phyloP scores from a whole-genome alignment of 441 rosid genomes.

The Pelargonium fulgidum region DNA sequence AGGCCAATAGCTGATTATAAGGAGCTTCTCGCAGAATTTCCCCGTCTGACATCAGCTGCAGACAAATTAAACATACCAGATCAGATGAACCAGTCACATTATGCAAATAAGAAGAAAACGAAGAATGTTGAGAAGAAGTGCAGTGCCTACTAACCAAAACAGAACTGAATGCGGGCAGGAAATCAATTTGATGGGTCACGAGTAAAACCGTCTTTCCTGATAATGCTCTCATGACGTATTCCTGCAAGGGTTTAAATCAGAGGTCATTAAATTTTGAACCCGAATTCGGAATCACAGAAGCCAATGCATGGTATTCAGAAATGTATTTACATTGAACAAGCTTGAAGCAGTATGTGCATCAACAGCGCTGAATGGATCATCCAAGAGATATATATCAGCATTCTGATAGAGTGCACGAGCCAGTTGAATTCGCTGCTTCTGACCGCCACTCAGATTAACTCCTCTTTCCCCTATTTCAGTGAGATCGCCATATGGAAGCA shows the following conservation, averaged over 20 bases:
- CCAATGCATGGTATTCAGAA: background rate
- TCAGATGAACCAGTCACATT: too few relatives aligned
- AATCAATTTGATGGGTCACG: constrained; percentile 96
- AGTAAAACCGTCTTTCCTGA: constrained; percentile 65
- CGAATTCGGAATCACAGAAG: background rate
- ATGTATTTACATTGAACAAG: constrained; percentile 61
- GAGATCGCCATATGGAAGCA: constrained; percentile 75
- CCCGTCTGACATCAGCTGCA: constrained; percentile 90
- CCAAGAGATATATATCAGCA: constrained; percentile 86
- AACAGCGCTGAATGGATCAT: constrained; percentile 97
- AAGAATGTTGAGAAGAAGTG: background rate
- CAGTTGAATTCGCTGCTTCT: constrained; percentile 92
- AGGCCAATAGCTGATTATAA: constrained; percentile 58
- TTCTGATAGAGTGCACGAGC: constrained; percentile 95
- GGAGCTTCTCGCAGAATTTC: constrained; percentile 64
- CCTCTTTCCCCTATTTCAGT: constrained; percentile 98
- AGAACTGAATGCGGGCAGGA: constrained; percentile 81
- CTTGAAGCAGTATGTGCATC: constrained; percentile 94
- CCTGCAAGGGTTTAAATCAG: constrained; percentile 44
- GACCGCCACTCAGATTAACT: constrained; percentile 95
- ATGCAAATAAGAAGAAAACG: background rate
- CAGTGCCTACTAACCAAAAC: constrained; percentile 54
- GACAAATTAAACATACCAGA: constrained; percentile 16
- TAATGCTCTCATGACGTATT: constrained; percentile 75
- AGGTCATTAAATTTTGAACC: constrained; percentile 4